Percentiles rank a stretch among this genome's conserved stretches.
Evolutionary conservation across 2,329 filamentous ascomycete species (phyloP).

Genomic region (Graphilbum fragrans): DNA sequence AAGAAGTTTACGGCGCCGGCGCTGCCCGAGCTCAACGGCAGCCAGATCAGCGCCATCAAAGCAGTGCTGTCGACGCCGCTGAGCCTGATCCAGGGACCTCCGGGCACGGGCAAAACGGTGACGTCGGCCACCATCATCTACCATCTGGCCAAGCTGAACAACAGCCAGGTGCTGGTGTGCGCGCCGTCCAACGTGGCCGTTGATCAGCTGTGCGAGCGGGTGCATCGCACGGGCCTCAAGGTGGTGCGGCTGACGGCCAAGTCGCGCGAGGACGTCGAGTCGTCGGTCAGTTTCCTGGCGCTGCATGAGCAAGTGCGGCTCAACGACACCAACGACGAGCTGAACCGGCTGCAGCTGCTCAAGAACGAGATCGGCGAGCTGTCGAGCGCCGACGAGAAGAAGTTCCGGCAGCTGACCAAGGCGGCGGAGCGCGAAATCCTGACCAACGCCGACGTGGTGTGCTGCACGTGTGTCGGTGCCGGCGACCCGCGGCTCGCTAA

Average conservation of each 20-base stretch:
- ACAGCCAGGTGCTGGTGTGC: constrained; percentile 88
- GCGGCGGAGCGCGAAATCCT: constrained; percentile 91
- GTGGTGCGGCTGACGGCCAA: constrained; percentile 97
- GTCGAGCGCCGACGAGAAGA: constrained; percentile 94
- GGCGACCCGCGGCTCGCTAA: constrained; percentile 91
- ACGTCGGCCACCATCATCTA: constrained; percentile 98
- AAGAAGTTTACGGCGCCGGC: constrained; percentile 95
- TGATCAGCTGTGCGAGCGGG: constrained; percentile 93
- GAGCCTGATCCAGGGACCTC: constrained; percentile 91
- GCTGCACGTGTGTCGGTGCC: constrained; percentile 95
- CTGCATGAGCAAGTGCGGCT: constrained; percentile 95
- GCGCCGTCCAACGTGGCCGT: constrained; percentile 97
- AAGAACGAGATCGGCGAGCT: constrained; percentile 87
- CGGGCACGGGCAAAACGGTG: constrained; percentile 95
- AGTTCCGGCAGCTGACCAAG: constrained; percentile 90
- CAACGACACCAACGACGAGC: constrained; percentile 90
- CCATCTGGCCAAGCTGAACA: constrained; percentile 89
- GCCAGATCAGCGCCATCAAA: constrained; percentile 93
- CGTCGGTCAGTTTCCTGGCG: constrained; percentile 90
- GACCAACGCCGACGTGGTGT: constrained; percentile 92
- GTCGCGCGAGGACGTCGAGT: constrained; percentile 96
- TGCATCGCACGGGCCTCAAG: constrained; percentile 88
- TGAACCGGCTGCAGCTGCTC: constrained; percentile 83
- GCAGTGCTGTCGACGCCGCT: constrained; percentile 87
- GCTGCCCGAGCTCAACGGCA: constrained; percentile 86